Evolutionary conservation across 1,284 basidiomycete genomes (phyloP), one percentile per base, ranked within the genome.

Genomic region (Papiliotrema laurentii): DNA sequence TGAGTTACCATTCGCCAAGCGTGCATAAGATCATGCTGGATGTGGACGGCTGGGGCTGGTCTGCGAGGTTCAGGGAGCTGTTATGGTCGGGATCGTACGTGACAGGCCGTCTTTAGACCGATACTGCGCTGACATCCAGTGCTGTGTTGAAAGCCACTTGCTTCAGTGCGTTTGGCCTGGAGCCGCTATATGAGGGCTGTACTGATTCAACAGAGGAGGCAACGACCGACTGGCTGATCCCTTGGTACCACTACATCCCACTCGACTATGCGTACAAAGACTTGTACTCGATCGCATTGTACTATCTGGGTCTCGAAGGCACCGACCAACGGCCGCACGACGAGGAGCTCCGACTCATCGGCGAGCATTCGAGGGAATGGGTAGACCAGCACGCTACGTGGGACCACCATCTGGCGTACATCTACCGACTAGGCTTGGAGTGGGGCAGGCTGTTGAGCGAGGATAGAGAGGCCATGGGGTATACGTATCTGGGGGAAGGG

Each of bases 41-140:
- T 37, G 25, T 50, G 9, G 49, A 50, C 25, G 49, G 49, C 13
- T 50, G 49, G 49, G 49, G 49, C 5, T 50, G 49, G 49, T 50
- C 43, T n/a, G 49, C 49, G n/a, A 27, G 43, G 3, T 45, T 39
- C 43, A 22, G 49, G 10, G 25, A 24, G 25, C 18, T 44, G 37
- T 28, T 44, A 2, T 27, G 35, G 36, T 4, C 40, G 6, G n/a
- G 19, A 16, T 33, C 41, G 41, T 49, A 35, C 25, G 40, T 41
- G 4, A 6, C n/a, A 37, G 26, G 7, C 22, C 26, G 13, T 33
- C 13, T 41, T 11, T 10, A 16, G 9, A 28, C 31, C 14, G 9
- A 14, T 30, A 10, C 18, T n/a, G 7, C 18, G 18, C 25, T 39
- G 38, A 39, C 6, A 13, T 4, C 2, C 27, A 50, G 49, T 10